A percentile compares a stretch with the other conserved stretches of the same genome.
Conservation (phyloP, 192 early-diverging fungal genomes). For the Rhizophagus sp. region DNA sequence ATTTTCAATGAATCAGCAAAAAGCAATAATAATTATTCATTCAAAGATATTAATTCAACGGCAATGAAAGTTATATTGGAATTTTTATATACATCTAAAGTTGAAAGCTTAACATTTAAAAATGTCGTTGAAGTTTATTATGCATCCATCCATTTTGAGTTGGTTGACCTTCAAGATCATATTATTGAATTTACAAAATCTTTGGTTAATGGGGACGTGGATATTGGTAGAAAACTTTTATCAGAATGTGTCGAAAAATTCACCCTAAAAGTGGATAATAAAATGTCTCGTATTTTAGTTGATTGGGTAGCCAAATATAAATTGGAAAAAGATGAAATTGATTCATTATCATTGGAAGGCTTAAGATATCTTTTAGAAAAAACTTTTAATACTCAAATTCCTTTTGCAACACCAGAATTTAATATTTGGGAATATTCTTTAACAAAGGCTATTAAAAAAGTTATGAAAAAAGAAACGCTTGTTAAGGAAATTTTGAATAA, state of each 20-base stretch:
- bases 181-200: background rate
- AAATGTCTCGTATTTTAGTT: background rate
- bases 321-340: background rate
- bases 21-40: background rate
- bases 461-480: no score
- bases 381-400: background rate
- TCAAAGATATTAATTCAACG: background rate
- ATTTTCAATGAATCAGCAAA: background rate
- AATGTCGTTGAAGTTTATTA: background rate
- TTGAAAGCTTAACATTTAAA: background rate
- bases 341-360: background rate
- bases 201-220: background rate
- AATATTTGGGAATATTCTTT: background rate
- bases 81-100: conserved; percentile 2
- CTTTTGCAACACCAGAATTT: background rate
- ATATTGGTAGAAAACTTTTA: background rate
- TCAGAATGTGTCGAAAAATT: background rate
- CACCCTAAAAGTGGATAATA: no score
- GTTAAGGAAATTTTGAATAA: no score
- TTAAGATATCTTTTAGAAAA: background rate
- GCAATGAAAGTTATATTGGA: conserved; percentile 7
- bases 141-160: background rate
- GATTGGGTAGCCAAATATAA: background rate
- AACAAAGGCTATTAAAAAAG: background rate
- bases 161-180: background rate